phyloP scores from a whole-genome alignment of 805 yeast genomes.

The Yarrowia porcina region DNA sequence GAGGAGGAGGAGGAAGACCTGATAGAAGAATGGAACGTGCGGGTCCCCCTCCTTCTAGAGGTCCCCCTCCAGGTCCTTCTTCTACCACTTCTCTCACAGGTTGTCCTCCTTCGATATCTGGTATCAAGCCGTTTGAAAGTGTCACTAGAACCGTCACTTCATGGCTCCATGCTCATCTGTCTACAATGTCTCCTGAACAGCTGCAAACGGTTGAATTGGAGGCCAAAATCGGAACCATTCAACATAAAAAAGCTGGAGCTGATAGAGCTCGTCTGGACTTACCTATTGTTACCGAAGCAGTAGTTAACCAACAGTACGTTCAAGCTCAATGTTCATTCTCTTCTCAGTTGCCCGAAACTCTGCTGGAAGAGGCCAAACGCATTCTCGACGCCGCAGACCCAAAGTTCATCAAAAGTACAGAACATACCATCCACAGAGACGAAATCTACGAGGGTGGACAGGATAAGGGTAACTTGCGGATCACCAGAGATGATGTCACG shows the following conservation, averaged over 20 bases:
- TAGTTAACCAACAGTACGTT: slow-evolving; percentile 35
- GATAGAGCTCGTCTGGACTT: slow-evolving; percentile 32
- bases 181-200: slow-evolving; percentile 34
- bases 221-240: slow-evolving; percentile 38
- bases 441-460: slow-evolving; percentile 15
- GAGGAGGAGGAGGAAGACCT: too few relatives aligned
- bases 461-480: slow-evolving; percentile 31
- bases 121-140: slow-evolving; percentile 75
- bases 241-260: slow-evolving; percentile 32
- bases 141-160: slow-evolving; percentile 76
- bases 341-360: slow-evolving; percentile 32
- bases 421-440: slow-evolving; percentile 20
- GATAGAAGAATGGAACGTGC: too few relatives aligned
- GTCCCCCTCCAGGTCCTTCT: background rate
- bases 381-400: slow-evolving; percentile 19
- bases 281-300: slow-evolving; percentile 38
- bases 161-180: slow-evolving; percentile 83
- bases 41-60: too few relatives aligned
- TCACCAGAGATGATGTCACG: slow-evolving; percentile 31
- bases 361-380: slow-evolving; percentile 20
- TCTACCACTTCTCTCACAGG: slow-evolving; percentile 36
- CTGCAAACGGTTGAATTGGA: slow-evolving; percentile 46
- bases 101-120: slow-evolving; percentile 57
- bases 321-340: slow-evolving; percentile 34
- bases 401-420: slow-evolving; percentile 1